phyloP scores from a whole-genome alignment of 306 rosid species.

The Dryas octopetala region DNA sequence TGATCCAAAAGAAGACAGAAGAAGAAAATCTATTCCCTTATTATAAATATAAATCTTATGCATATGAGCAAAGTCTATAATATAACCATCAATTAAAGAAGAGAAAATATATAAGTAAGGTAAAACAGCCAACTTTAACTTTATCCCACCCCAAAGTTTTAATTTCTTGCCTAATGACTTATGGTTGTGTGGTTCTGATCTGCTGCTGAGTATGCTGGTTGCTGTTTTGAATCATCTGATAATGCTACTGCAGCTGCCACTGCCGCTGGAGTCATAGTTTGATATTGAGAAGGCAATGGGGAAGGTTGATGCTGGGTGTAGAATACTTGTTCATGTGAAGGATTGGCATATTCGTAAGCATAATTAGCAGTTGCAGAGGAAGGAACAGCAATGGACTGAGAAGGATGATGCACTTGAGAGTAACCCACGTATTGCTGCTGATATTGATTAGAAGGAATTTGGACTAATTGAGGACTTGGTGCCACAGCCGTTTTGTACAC shows the following conservation, averaged over 20 bases:
- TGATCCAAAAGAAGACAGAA: neutral
- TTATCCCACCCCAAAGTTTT: neutral
- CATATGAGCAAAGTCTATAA: constrained; percentile 13
- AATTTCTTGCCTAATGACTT: constrained; percentile 12
- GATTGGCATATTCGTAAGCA: constrained; percentile 57
- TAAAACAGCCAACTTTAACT: constrained; percentile 14
- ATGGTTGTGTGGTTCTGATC: constrained; percentile 51
- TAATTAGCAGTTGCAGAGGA: constrained; percentile 52
- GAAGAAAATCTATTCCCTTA: constrained; percentile 18
- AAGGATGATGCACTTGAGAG: constrained; percentile 64
- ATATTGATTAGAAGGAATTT: constrained; percentile 62
- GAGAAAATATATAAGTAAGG: neutral
- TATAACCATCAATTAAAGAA: constrained; percentile 9
- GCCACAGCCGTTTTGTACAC: constrained; percentile 44
- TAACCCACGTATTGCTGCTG: constrained; percentile 74
- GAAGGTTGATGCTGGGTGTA: constrained; percentile 54
- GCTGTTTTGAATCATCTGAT: constrained; percentile 75
- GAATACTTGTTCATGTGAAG: constrained; percentile 56
- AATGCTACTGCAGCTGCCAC: constrained; percentile 69
- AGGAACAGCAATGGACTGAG: constrained; percentile 60
- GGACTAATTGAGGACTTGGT: constrained; percentile 49
- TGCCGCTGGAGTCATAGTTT: constrained; percentile 76
- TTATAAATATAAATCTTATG: neutral
- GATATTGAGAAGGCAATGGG: constrained; percentile 71
- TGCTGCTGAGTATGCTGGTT: constrained; percentile 46